phyloP scores from a whole-genome alignment of 805 yeast species.

The Lachancea meyersii region DNA sequence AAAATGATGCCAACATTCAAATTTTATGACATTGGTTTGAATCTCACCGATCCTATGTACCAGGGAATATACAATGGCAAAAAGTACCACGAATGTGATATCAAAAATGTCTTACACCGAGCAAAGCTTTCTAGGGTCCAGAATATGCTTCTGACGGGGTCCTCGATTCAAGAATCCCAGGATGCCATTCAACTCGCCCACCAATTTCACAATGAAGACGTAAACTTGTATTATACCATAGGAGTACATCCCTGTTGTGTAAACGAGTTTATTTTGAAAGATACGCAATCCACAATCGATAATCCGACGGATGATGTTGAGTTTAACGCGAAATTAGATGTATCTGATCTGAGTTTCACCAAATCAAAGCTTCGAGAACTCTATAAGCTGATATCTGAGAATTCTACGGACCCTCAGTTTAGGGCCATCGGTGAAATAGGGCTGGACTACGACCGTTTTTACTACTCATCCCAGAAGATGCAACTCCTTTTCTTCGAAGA shows the following conservation, averaged over 20 bases:
- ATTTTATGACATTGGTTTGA: slow-evolving; percentile 53
- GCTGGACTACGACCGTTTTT: slow-evolving; percentile 84
- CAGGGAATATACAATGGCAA: slow-evolving; percentile 71
- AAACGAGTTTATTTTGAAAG: slow-evolving; percentile 39
- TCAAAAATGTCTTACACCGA: slow-evolving; percentile 55
- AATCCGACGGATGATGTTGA: slow-evolving; percentile 24
- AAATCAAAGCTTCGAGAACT: slow-evolving; percentile 36
- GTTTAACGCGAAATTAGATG: slow-evolving; percentile 14
- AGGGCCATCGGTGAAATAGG: slow-evolving; percentile 95
- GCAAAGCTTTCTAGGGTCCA: slow-evolving; percentile 62
- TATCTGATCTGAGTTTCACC: slow-evolving; percentile 12
- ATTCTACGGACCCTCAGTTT: slow-evolving; percentile 43
- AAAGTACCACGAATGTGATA: slow-evolving; percentile 60
- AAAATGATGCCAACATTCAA: slow-evolving; percentile 20
- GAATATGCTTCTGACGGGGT: slow-evolving; percentile 76
- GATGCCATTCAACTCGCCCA: slow-evolving; percentile 54
- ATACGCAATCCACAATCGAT: slow-evolving; percentile 27
- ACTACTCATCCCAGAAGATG: slow-evolving; percentile 60
- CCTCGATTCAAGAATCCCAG: slow-evolving; percentile 60
- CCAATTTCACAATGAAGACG: slow-evolving; percentile 20
- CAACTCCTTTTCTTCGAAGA: slow-evolving; percentile 62
- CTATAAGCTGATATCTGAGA: slow-evolving; percentile 42
- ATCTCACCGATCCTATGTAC: slow-evolving; percentile 86
- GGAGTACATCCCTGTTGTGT: slow-evolving; percentile 97
- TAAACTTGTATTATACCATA: slow-evolving; percentile 55